Evolutionary conservation across 2,329 filamentous ascomycete species (phyloP), one percentile per base, ranked within the genome.

Genomic region (Trichoderma oligosporum): DNA sequence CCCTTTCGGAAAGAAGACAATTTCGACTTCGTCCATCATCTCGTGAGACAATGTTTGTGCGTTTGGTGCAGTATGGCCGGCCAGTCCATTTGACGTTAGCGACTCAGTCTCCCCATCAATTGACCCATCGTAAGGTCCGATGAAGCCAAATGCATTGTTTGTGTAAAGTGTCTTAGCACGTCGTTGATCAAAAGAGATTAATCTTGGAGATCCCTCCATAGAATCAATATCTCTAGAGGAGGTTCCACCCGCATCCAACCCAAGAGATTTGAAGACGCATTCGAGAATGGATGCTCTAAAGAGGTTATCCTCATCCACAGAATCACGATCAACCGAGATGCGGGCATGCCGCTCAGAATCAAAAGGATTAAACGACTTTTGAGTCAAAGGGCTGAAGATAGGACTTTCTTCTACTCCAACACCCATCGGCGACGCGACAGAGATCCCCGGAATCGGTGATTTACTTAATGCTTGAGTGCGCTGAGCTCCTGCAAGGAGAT

Each of bases 1-100:
- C 2, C 89, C 92, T 70, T 97, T 90, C 0, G 92, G 93, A 63
- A 99, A 99, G 74, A 89, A 97, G 5, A 99, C 94, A 62, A 99
- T 97, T 68, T 99, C 94, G 2, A 97, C 84, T 53, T 99, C 94
- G 61, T 96, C 87, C 61, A 87, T 88, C 73, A 97, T 82, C 60
- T 97, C 93, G 58, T 91, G 85, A 4, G 84, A 82, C 4, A 93
- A 74, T 3, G 78, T 73, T 54, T 90, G 79, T 0, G 85, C 81
- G 62, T 85, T 89, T 0, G 85, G 83, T 0, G 83, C 81, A 3
- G 81, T 80, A 31, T 76, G 74, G 39, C 83, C 78, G 3, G 83
- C 83, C 45, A 85, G 77, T 1, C 85, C 84, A 4, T 85, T 82
- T 1, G 89, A 93, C 24, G 89, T 84, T 65, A 93, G 77, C 0